Evolutionary conservation across 1,139 yeast genomes (phyloP).

Genomic region (Debaryomyces coudertii): DNA sequence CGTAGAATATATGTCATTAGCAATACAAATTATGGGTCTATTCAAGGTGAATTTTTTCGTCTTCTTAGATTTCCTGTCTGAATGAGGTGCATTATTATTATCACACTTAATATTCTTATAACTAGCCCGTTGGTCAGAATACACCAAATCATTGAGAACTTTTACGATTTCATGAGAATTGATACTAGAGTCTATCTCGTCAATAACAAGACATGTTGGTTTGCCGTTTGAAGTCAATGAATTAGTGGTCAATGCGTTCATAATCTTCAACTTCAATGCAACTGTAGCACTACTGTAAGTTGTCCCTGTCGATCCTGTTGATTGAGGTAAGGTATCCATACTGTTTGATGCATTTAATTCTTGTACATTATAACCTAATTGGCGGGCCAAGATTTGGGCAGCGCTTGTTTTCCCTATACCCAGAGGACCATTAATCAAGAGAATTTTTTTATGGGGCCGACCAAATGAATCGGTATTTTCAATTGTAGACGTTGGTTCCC

Average conservation of each 20-base stretch:
- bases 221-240: slow-evolving; percentile 55
- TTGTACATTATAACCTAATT: slow-evolving; percentile 76
- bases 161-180: slow-evolving; percentile 76
- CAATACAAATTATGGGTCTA: slow-evolving; percentile 90
- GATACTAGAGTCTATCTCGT: slow-evolving; percentile 89
- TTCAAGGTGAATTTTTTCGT: slow-evolving; percentile 47
- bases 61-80: slow-evolving; percentile 26
- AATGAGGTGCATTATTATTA: slow-evolving; percentile 9
- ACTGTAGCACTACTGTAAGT: slow-evolving; percentile 26
- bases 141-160: slow-evolving; percentile 62
- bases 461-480: slow-evolving; percentile 55
- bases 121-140: slow-evolving; percentile 59
- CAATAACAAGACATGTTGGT: slow-evolving; percentile 82
- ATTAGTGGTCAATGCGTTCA: slow-evolving; percentile 69
- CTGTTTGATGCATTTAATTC: slow-evolving; percentile 91
- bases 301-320: slow-evolving; percentile 16
- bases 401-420: slow-evolving; percentile 96
- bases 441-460: slow-evolving; percentile 70
- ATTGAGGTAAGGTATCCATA: slow-evolving; percentile 41
- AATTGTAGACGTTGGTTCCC: slow-evolving; percentile 31
- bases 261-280: slow-evolving; percentile 54
- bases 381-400: slow-evolving; percentile 81
- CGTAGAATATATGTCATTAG: slow-evolving; percentile 80
- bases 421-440: slow-evolving; percentile 88
- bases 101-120: slow-evolving; percentile 16